Base-by-base conservation (phyloP, 1,284 basidiomycete species). In the Marasmius sp. region DNA sequence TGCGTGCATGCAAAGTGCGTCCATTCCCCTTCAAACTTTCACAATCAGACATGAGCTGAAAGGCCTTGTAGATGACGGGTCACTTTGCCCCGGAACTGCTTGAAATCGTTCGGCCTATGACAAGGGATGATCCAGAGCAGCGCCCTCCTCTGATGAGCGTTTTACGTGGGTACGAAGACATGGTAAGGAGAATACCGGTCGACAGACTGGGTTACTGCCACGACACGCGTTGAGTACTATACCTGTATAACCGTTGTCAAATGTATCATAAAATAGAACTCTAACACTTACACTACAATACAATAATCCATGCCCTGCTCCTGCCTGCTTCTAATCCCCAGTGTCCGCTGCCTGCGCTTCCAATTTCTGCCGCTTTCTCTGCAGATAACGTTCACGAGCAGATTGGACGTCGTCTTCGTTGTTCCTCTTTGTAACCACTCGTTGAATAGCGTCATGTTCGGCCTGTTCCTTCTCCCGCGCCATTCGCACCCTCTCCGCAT, bases 301-400 rank as follows among this genome's bases (percentile, higher is more conserved):
- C 36, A 37, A 47, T 20, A 57, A 57, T 47, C 33, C 34, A 33
- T 43, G 34, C n/a, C 38, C 34, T 34, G 49, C 36, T n/a, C 22
- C 12, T 27, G 10, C 58, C 34, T 36, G 39, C 38, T 1, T 34
- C 41, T 50, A 41, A 27, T 34, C 39, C 59, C 33, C 59, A 36
- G 48, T 59, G 10, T 34, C 58, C 45, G 51, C 49, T 41, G 56
- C 74, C 66, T 85, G 34, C 3, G 34, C 83, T 72, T 93, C 91
- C 68, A 94, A 65, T 69, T 85, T 89, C 67, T 84, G 85, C 61
- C 91, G 84, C 77, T 96, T 96, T 65, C 94, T 81, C 68, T 88
- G 88, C 58, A 93, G 71, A 70, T 91, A 95, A 61, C 94, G 83
- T 66, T 90, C 85, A 57, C 81, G 84, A 16, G 94, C 93, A 69